Evolutionary conservation across 257 asterid genomes (phyloP), one percentile per base, ranked within the genome.

Genomic region (Solanum chiquidenum): DNA sequence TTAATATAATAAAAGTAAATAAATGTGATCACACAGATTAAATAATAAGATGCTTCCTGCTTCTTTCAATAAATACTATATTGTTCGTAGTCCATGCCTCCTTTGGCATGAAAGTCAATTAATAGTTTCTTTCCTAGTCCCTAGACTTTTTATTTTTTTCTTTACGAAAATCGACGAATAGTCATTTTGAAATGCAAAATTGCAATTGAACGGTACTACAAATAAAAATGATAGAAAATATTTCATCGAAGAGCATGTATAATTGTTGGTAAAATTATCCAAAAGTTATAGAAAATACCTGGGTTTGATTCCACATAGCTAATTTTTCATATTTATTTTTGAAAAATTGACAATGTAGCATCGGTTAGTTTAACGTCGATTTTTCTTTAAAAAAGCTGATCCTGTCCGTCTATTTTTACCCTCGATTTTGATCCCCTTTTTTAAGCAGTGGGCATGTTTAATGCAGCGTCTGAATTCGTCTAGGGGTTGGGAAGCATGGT

Each of bases 281-380:
- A 44, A 4, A 44, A 44, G 52, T 44, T 11, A 44, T 44, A 0
- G 52, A 44, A 44, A 44, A 44, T 44, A 44, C 52, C 52, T 44
- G 52, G 16, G 16, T 44, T 44, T 44, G 13, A 44, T 44, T 44
- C 52, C 16, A 44, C 16, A 11, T 44, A 44, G 16, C 52, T 44
- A 44, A 44, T 44, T 12, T 44, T 44, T 44, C 52, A 44, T 44
- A 44, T 44, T 4, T 12, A 44, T 11, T 11, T 44, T 44, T 44
- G 52, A 44, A 44, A 44, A 44, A 44, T 11, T 4, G 5, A 46
- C 18, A 4, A 44, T 12, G 2, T 44, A 44, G 1, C 55, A 1
- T 46, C 55, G 0, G 3, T 46, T 0, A 12, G 55, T 12, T 46
- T 49, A 5, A 13, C 7, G 3, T 13, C 7, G 21, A 13, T 49